Percentiles rank a stretch among this genome's conserved stretches.
Evolutionary conservation across 1,284 basidiomycete genomes (phyloP).

Genomic region (Exobasidium rhododendri): DNA sequence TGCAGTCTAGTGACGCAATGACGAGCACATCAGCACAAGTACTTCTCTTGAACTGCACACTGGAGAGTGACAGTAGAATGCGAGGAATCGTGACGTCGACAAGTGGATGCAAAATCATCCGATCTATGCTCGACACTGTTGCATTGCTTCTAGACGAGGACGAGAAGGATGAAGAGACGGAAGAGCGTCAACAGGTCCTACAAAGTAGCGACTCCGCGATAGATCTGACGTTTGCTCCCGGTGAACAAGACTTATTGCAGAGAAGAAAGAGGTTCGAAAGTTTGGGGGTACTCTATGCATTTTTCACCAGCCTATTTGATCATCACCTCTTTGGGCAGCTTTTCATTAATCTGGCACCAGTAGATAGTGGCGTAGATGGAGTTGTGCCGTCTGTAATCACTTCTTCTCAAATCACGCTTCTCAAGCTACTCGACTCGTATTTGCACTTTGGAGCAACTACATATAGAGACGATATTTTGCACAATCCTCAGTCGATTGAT

Average conservation of each 20-base stretch:
- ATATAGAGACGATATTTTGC: conserved; percentile 1
- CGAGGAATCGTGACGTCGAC: not conserved
- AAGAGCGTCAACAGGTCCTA: not conserved
- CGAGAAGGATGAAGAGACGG: conserved; percentile 8
- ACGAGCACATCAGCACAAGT: conserved; percentile 2
- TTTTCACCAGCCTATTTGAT: conserved; percentile 30
- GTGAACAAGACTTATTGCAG: not conserved
- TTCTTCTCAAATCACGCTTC: conserved; percentile 28
- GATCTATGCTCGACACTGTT: not conserved
- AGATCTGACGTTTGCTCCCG: not conserved
- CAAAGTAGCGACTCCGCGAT: not conserved
- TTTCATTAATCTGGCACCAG: conserved; percentile 18
- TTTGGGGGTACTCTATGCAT: conserved; percentile 29
- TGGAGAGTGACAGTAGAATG: not conserved
- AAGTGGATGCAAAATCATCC: not conserved
- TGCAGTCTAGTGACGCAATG: not conserved
- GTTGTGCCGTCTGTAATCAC: conserved; percentile 17
- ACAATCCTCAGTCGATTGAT: not conserved
- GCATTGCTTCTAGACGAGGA: not conserved
- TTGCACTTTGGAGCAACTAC: conserved; percentile 19
- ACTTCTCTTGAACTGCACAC: not conserved
- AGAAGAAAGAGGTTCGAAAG: not conserved
- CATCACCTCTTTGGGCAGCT: conserved; percentile 20
- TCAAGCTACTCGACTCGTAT: conserved; percentile 36
- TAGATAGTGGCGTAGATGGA: conserved; percentile 14